Evolutionary conservation across 371 early-diverging fungal genomes (phyloP).

Genomic region (Thermomucor indicae-seudaticae): DNA sequence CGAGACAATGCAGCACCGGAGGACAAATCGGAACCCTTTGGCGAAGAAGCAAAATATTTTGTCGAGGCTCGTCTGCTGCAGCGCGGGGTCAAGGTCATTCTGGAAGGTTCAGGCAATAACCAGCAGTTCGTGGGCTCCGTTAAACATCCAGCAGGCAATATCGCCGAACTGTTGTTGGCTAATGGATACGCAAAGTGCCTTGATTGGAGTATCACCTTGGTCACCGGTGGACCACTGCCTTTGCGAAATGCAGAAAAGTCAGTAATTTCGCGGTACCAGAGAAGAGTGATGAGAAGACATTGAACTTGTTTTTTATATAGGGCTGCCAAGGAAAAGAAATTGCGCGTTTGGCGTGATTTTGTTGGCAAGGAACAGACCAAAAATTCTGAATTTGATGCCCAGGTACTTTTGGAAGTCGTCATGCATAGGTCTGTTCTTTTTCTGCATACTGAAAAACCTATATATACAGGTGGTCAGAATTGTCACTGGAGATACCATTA

Average conservation of each 20-base stretch:
- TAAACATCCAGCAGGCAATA: conserved; percentile 86
- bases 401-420: conserved; percentile 7
- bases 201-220: conserved; percentile 81
- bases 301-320: conserved; percentile 5
- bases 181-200: conserved; percentile 86
- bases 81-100: conserved; percentile 80
- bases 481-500: conserved; percentile 77
- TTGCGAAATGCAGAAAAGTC: conserved; percentile 77
- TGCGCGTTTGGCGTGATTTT: conserved; percentile 80
- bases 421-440: conserved; percentile 44
- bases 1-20: conserved; percentile 60
- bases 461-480: no score
- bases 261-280: background rate
- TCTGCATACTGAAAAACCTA: no score
- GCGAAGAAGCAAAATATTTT: conserved; percentile 91
- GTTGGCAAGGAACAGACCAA: conserved; percentile 35
- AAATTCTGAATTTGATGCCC: conserved; percentile 61
- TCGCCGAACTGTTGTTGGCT: conserved; percentile 81
- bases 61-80: conserved; percentile 89
- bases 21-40: conserved; percentile 78
- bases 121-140: conserved; percentile 77
- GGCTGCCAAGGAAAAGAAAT: conserved; percentile 65
- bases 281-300: no score
- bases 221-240: conserved; percentile 70
- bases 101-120: conserved; percentile 68